Evolutionary conservation across 768 basidiomycete genomes (phyloP).

Genomic region (Rickenella mellea): DNA sequence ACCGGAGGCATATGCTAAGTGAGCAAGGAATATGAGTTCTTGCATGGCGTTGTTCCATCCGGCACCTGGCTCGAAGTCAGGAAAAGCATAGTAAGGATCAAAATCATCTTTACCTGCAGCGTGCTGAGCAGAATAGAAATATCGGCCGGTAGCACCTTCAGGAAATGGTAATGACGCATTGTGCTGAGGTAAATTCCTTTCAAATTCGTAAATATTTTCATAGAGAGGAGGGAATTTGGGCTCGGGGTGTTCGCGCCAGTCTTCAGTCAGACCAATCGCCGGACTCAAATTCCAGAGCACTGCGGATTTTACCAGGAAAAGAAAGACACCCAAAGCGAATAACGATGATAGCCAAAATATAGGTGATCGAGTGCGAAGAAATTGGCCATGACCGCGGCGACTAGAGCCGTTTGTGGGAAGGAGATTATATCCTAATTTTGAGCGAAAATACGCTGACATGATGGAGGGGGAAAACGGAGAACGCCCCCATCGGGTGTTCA

Average conservation of each 20-base stretch:
- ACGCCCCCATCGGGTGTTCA: too few relatives aligned
- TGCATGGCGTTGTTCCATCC: slow-evolving; percentile 61
- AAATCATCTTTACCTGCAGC: slow-evolving; percentile 27
- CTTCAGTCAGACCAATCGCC: too few relatives aligned
- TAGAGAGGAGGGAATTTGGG: slow-evolving; percentile 32
- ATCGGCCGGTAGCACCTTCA: slow-evolving; percentile 30
- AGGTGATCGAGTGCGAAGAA: too few relatives aligned
- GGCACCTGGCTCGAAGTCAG: slow-evolving; percentile 21
- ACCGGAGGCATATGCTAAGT: slow-evolving; percentile 36
- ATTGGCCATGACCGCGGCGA: too few relatives aligned
- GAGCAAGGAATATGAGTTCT: slow-evolving; percentile 42
- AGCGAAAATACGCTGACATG: too few relatives aligned
- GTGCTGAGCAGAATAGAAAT: slow-evolving; percentile 42
- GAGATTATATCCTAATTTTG: too few relatives aligned
- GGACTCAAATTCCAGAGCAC: too few relatives aligned
- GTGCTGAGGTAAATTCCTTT: slow-evolving; percentile 38
- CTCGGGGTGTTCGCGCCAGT: neutral
- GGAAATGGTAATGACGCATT: slow-evolving; percentile 26
- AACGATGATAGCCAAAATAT: too few relatives aligned
- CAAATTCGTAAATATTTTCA: slow-evolving; percentile 30
- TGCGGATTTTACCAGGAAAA: too few relatives aligned
- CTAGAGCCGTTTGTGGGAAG: too few relatives aligned
- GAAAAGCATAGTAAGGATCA: neutral
- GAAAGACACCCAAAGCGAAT: too few relatives aligned
- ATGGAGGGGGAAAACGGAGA: too few relatives aligned